Evolutionary conservation across 1,284 basidiomycete species (phyloP), one percentile per base, ranked within the genome.

Genomic region (Testicularia cyperi): DNA sequence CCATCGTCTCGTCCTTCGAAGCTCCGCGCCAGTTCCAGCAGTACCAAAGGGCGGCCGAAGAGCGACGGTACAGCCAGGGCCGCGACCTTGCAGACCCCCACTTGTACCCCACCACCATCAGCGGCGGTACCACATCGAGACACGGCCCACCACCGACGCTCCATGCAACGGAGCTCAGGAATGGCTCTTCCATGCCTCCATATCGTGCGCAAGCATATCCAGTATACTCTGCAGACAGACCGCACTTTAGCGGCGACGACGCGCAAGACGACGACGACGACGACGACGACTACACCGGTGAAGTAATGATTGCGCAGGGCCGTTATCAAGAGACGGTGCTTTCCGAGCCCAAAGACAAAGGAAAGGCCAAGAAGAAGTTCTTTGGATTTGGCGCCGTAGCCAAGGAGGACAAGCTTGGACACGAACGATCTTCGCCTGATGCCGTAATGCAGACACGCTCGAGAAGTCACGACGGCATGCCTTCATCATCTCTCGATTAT

Each of bases 341-440:
- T 2, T 29, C 39, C 29, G 57, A 61, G 6, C 42, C 22, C 18
- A 23, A 23, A 22, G 19, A 21, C 6, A 60, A 51, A 15, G 60
- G 60, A 27, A 58, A 64, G 39, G 25, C 24, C 12, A 64, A 55
- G n/a, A 58, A 52, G 24, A 64, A 58, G 38, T 39, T 64, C 3
- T 64, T 64, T 19, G 51, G 42, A 13, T 54, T 60, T 27, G 41
- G 44, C 20, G 37, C 51, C 1, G 34, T 29, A n/a, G 39, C 39
- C 30, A 60, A 55, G 26, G 55, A 57, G 26, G 54, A 54, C 45
- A 51, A n/a, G n/a, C n/a, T n/a, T n/a, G n/a, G n/a, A n/a, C n/a
- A n/a, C n/a, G n/a, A n/a, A n/a, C n/a, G n/a, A n/a, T 31, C 53
- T 20, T 49, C 46, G 6, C 54, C 46, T 2, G n/a, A n/a, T 38